A percentile compares a stretch with the other conserved stretches of the same genome.
Evolutionary conservation across 1,139 yeast species (phyloP).

Genomic region (Suhomyces wounanorum): DNA sequence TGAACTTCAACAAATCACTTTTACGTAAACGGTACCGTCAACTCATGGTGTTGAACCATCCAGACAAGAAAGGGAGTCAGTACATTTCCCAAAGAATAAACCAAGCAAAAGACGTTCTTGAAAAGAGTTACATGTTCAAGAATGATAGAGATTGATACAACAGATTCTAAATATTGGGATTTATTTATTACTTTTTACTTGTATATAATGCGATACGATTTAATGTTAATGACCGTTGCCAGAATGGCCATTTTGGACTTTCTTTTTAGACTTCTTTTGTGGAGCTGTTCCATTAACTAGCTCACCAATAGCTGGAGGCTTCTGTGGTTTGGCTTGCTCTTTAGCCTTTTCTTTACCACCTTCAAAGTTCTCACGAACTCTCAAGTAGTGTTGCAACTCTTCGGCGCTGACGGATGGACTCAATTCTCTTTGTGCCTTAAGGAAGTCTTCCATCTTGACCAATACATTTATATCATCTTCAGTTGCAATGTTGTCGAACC

Average conservation of each 20-base stretch:
- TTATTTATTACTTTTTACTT: neutral
- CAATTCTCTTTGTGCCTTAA: conserved; percentile 68
- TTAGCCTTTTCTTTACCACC: conserved; percentile 43
- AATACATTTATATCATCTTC: conserved; percentile 66
- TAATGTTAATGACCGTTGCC: conserved; percentile 1
- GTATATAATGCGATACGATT: conserved; percentile 3
- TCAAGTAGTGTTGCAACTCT: conserved; percentile 78
- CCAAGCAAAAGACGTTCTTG: conserved; percentile 69
- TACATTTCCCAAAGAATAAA: conserved; percentile 74
- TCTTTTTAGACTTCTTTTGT: neutral
- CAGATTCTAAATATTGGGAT: too few species aligned
- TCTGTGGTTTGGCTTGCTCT: neutral
- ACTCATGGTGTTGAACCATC: conserved; percentile 70
- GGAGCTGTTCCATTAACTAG: conserved; percentile 6
- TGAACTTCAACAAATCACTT: conserved; percentile 43
- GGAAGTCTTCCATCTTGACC: conserved; percentile 73
- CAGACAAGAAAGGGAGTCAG: conserved; percentile 75
- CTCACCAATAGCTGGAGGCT: neutral
- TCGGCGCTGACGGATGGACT: conserved; percentile 87
- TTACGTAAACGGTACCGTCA: conserved; percentile 59
- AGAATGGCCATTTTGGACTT: neutral
- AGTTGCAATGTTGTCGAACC: conserved; percentile 86
- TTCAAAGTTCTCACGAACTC: conserved; percentile 79
- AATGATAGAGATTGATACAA: conserved; percentile 8
- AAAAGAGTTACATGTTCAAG: conserved; percentile 51